Percentiles rank a stretch among this genome's conserved stretches.
phyloP scores from a whole-genome alignment of 345 rosid genomes.

The Lagerstroemia speciosa region DNA sequence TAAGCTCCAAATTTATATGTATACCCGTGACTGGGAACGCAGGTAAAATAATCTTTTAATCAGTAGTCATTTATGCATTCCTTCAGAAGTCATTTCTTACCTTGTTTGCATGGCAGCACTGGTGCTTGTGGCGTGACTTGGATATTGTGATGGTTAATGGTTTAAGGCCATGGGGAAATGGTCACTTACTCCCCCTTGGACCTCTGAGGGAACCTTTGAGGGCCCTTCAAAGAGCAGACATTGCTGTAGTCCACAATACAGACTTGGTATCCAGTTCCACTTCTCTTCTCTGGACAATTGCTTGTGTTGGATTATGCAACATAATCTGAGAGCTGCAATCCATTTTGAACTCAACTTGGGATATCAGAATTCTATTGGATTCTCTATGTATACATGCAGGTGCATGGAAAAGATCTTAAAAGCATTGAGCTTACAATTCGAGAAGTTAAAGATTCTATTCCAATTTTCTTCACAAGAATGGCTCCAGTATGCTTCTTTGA shows the following conservation, averaged over 20 bases:
- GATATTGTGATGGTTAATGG: constrained; percentile 86
- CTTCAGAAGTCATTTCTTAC: constrained; percentile 5
- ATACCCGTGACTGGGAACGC: neutral
- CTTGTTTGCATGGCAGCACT: constrained; percentile 49
- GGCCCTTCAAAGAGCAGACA: constrained; percentile 54
- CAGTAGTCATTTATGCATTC: neutral
- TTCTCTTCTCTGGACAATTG: neutral
- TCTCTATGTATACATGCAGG: constrained; percentile 30
- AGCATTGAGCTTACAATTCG: constrained; percentile 34
- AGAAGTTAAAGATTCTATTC: constrained; percentile 42
- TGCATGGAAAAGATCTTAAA: constrained; percentile 29
- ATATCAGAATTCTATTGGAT: constrained; percentile 3
- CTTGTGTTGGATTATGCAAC: neutral
- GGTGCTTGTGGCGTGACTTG: constrained; percentile 65
- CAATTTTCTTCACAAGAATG: constrained; percentile 52
- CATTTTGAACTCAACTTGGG: neutral
- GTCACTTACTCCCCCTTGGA: constrained; percentile 55
- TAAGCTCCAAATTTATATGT: too few relatives aligned
- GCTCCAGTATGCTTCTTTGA: constrained; percentile 45
- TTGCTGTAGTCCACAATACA: constrained; percentile 57
- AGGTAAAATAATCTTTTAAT: too few relatives aligned
- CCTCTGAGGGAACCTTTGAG: constrained; percentile 73
- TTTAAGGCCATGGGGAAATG: constrained; percentile 70
- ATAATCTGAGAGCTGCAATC: neutral
- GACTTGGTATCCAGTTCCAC: constrained; percentile 37